Evolutionary conservation across 768 basidiomycete genomes (phyloP), one percentile per base, ranked within the genome.

Genomic region (Russula foetens): DNA sequence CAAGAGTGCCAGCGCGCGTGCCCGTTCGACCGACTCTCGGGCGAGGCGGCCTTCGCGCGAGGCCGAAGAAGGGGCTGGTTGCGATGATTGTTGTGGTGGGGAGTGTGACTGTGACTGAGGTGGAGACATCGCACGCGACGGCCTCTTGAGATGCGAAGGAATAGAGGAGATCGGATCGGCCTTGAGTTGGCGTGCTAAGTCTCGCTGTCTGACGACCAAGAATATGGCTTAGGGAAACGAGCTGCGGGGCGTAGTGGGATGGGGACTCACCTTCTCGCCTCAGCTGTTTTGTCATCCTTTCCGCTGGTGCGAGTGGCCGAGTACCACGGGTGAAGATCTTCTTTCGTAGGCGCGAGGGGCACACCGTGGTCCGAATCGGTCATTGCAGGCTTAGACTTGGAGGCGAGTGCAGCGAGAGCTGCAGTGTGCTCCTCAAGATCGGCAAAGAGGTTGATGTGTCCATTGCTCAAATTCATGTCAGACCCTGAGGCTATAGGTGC

Each of bases 251-350:
- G 23, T 3, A 38, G 26, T 7, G 35, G 4, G 4, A 39, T 28
- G 17, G 17, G 17, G 7, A 58, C 70, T 14, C 49, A 71, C 72
- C 66, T 56, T 51, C 62, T 65, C 24, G 69, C 70, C 5, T 68
- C 70, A 14, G 71, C 65, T 17, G 55, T 54, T 28, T 62, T 58
- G 31, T 62, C 56, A 41, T 66, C 67, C 24, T 62, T 55, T 21
- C 50, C 51, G 19, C 53, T 46, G 54, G 72, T 21, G 15, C 29
- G 53, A 14, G 56, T 9, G 26, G 39, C 69, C 0, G 73, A 72
- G 70, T 93, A 93, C 90, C 90, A 93, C 6, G 90, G 90, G 24
- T 83, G 84, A 12, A 90, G 79, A 63, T 93, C 91, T 67, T 90
- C 86, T 6, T 77, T 80, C 3, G 82, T 80, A 0, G 91, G 91